These are phyloP conservation scores for Periconia sp. DNA, from an alignment of 2,329 filamentous ascomycete species.

Conservation along the genomic window DNA sequence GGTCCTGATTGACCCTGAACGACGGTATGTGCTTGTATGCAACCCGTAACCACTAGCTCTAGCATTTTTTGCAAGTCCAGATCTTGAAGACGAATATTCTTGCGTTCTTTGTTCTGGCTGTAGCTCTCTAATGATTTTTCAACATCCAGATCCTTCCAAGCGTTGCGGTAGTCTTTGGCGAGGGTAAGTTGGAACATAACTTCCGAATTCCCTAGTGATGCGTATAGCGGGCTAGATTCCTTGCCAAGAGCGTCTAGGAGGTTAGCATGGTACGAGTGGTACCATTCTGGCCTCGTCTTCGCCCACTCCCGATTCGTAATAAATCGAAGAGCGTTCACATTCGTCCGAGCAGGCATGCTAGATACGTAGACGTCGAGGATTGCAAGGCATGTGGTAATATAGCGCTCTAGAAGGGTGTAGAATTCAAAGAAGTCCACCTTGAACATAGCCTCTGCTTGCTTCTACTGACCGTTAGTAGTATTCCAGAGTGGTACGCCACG, in stretches of 20 bases:
- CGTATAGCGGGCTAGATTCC: conserved; percentile 58
- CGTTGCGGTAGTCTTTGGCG: conserved; percentile 71
- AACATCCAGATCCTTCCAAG: conserved; percentile 69
- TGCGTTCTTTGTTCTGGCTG: conserved; percentile 24
- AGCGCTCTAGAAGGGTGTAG: conserved; percentile 72
- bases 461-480: conserved; percentile 17
- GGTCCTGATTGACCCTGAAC: conserved; percentile 31
- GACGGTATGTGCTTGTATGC: conserved; percentile 58
- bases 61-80: conserved; percentile 66
- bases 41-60: conserved; percentile 57
- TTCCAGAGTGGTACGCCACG: background rate
- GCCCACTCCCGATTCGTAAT: conserved; percentile 32
- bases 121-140: conserved; percentile 33
- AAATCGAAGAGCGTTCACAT: conserved; percentile 35
- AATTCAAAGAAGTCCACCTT: conserved; percentile 79
- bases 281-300: conserved; percentile 21
- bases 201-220: conserved; percentile 56
- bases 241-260: conserved; percentile 65
- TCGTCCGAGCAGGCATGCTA: conserved; percentile 12
- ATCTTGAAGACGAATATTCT: conserved; percentile 53
- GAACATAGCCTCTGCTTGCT: conserved; percentile 60
- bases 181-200: conserved; percentile 61
- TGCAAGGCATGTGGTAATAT: conserved; percentile 66
- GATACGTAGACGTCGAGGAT: conserved; percentile 62
- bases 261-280: conserved; percentile 69